Conservation (phyloP, 1,139 yeast genomes). For the Candida sp. region DNA sequence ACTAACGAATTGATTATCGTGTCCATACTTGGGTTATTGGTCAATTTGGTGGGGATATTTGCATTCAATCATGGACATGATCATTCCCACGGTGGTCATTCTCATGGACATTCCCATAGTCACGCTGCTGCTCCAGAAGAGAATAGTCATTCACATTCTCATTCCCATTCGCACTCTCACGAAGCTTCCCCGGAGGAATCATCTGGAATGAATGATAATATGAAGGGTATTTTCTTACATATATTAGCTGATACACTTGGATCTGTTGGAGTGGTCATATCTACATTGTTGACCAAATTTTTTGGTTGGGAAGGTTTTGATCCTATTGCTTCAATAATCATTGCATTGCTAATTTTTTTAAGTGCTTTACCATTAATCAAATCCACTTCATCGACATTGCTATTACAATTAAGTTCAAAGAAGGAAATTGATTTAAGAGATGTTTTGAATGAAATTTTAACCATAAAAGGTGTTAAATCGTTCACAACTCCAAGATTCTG, state of each 20-base stretch:
- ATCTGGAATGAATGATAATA: slow-evolving; percentile 66
- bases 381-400: slow-evolving; percentile 73
- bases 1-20: slow-evolving; percentile 88
- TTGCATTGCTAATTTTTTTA: slow-evolving; percentile 73
- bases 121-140: slow-evolving; percentile 20
- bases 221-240: slow-evolving; percentile 93
- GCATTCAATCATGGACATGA: slow-evolving; percentile 84
- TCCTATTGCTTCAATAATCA: slow-evolving; percentile 87
- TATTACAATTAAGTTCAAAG: slow-evolving; percentile 55
- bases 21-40: slow-evolving; percentile 78
- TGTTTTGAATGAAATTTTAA: slow-evolving; percentile 62
- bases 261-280: slow-evolving; percentile 91
- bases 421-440: slow-evolving; percentile 60
- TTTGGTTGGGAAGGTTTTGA: slow-evolving; percentile 72
- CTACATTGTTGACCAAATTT: slow-evolving; percentile 65
- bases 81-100: slow-evolving; percentile 28
- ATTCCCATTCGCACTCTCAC: slow-evolving; percentile 10
- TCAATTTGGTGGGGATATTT: slow-evolving; percentile 87
- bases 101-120: slow-evolving; percentile 30
- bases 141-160: slow-evolving; percentile 18
- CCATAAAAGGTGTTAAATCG: slow-evolving; percentile 77
- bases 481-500: slow-evolving; percentile 90
- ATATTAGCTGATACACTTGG: slow-evolving; percentile 95
- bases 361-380: slow-evolving; percentile 83
- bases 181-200: slow-evolving; percentile 10